Conservation (phyloP, 164 flowering plant species). For the Umbellularia californica region DNA sequence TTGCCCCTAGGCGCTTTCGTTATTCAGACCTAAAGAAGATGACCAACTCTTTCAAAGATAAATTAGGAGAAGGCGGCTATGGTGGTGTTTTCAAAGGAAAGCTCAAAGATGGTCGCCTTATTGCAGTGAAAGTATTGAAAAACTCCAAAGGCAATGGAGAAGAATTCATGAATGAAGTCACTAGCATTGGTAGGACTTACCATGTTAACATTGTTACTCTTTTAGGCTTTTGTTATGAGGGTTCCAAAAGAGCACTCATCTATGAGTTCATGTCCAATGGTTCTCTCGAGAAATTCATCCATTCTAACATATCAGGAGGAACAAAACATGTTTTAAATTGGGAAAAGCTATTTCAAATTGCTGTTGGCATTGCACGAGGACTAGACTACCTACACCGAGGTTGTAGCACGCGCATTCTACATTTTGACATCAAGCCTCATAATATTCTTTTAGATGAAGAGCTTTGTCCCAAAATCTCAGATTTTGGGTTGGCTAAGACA, state of each 20-base stretch:
- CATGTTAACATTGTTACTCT: too few species aligned
- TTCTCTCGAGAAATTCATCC: constrained; percentile 41
- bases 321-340: not conserved
- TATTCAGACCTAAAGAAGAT: too few species aligned
- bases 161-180: too few species aligned
- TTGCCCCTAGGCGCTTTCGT: too few species aligned
- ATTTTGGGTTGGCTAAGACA: constrained; percentile 13
- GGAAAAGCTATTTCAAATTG: constrained; percentile 4
- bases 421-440: constrained; percentile 15
- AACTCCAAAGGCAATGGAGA: too few species aligned
- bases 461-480: constrained; percentile 11
- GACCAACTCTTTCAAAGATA: too few species aligned
- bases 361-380: constrained; percentile 5
- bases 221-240: constrained; percentile 22
- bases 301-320: not conserved
- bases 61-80: not conserved
- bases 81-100: too few species aligned
- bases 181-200: too few species aligned
- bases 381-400: constrained; percentile 12
- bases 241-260: constrained; percentile 30
- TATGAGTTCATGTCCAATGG: constrained; percentile 43
- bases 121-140: too few species aligned
- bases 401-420: constrained; percentile 12
- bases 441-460: constrained; percentile 9
- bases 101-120: too few species aligned